A percentile compares a stretch with the other conserved stretches of the same genome.
These are phyloP conservation scores for Westerdykella ornata DNA, from an alignment of 2,329 filamentous ascomycete genomes.

Conservation along the genomic window DNA sequence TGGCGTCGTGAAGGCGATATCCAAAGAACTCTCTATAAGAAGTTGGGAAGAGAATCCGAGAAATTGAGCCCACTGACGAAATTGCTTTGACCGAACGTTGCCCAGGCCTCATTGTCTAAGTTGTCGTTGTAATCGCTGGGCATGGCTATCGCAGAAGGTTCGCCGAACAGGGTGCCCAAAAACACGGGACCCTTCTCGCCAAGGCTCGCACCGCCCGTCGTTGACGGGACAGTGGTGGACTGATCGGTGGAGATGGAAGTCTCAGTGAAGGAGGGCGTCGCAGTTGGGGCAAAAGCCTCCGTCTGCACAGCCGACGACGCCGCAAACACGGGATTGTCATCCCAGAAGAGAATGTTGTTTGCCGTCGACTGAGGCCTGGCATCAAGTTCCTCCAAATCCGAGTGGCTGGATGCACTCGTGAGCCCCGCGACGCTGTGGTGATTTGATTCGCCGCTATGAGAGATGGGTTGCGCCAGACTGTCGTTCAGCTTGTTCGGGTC, in stretches of 20 bases:
- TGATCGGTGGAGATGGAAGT: neutral
- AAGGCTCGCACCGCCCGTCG: conserved; percentile 1
- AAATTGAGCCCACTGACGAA: conserved; percentile 19
- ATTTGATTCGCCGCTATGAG: conserved; percentile 38
- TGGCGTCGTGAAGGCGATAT: conserved; percentile 23
- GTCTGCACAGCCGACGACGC: conserved; percentile 17
- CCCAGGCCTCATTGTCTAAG: conserved; percentile 26
- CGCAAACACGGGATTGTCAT: conserved; percentile 26
- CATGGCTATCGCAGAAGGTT: conserved; percentile 28
- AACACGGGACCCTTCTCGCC: conserved; percentile 1
- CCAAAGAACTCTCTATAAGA: conserved; percentile 8
- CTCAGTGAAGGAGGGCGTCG: conserved; percentile 4
- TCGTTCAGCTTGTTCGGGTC: conserved; percentile 35
- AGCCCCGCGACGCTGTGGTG: conserved; percentile 35
- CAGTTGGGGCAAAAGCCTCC: conserved; percentile 19
- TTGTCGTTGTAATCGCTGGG: conserved; percentile 27
- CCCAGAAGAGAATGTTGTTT: conserved; percentile 34
- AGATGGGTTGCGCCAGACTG: conserved; percentile 33
- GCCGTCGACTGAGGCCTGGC: conserved; percentile 25
- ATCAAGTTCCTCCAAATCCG: conserved; percentile 35
- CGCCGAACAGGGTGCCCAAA: conserved; percentile 18
- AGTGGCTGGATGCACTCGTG: conserved; percentile 36
- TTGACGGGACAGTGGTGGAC: neutral
- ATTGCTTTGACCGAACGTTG: conserved; percentile 21
- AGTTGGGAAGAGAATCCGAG: conserved; percentile 16